Evolutionary conservation across 495 filamentous ascomycete species (phyloP).

Genomic region (Penicillium argentinense): DNA sequence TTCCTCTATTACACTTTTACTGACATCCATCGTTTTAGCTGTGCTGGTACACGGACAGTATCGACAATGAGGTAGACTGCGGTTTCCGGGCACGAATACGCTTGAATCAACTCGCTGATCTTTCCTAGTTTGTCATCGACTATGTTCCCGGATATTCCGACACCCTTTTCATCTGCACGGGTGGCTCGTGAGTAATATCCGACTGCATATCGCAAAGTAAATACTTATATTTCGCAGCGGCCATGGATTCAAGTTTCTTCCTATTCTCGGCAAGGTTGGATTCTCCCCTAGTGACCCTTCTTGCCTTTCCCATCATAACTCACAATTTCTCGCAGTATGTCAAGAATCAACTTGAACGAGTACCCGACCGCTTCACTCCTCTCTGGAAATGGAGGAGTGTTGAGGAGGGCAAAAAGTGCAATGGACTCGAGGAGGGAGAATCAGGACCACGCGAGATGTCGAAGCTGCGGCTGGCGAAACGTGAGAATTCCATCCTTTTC

Average conservation of each 20-base stretch:
- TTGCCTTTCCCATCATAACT: neutral
- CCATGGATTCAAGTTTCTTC: slow-evolving; percentile 20
- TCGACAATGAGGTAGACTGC: slow-evolving; percentile 18
- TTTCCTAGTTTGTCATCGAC: slow-evolving; percentile 13
- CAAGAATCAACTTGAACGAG: slow-evolving; percentile 17
- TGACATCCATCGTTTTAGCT: slow-evolving; percentile 8
- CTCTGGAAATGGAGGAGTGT: slow-evolving; percentile 18
- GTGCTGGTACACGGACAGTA: slow-evolving; percentile 19
- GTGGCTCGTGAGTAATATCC: slow-evolving; percentile 15
- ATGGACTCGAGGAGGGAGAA: slow-evolving; percentile 18
- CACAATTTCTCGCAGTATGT: slow-evolving; percentile 10
- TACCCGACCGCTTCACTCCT: slow-evolving; percentile 15
- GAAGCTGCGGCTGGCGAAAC: slow-evolving; percentile 12
- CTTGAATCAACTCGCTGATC: neutral
- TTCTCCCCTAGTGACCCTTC: too few species aligned
- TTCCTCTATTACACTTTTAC: too few species aligned
- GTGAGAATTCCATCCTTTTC: too few species aligned
- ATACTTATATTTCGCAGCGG: too few species aligned
- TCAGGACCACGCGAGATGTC: slow-evolving; percentile 19
- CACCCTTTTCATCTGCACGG: slow-evolving; percentile 13
- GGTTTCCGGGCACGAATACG: neutral
- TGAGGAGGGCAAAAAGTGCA: slow-evolving; percentile 14
- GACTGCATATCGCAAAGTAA: too few species aligned
- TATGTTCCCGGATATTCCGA: slow-evolving; percentile 16
- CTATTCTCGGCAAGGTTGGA: slow-evolving; percentile 18